A percentile compares a stretch with the other conserved stretches of the same genome.
Evolutionary conservation across 495 filamentous ascomycete genomes (phyloP).

Genomic region (Penicillium goetzii): DNA sequence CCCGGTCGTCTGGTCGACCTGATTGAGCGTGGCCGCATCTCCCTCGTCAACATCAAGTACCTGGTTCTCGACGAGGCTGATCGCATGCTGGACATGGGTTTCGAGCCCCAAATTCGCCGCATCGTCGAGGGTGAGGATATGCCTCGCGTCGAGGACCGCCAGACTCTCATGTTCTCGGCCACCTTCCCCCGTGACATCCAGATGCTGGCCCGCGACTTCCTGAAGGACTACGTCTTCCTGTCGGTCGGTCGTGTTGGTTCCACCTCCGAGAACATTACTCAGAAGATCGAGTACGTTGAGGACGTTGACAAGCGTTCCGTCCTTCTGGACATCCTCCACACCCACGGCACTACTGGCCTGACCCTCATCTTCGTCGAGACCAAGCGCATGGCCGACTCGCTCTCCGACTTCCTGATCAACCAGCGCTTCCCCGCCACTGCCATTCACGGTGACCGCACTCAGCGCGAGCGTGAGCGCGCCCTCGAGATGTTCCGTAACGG

Average conservation of each 20-base stretch:
- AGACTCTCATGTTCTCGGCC: slow-evolving; percentile 99
- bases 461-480: slow-evolving; percentile 97
- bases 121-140: slow-evolving; percentile 99
- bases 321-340: slow-evolving; percentile 95
- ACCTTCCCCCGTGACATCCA: slow-evolving; percentile 99
- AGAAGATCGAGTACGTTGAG: slow-evolving; percentile 98
- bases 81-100: slow-evolving; percentile 99
- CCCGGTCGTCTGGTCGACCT: slow-evolving; percentile 96
- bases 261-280: slow-evolving; percentile 99
- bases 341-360: slow-evolving; percentile 79
- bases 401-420: slow-evolving; percentile 97
- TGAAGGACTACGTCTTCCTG: slow-evolving; percentile 98
- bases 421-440: slow-evolving; percentile 98
- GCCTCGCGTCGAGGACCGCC: slow-evolving; percentile 80
- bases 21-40: slow-evolving; percentile 98
- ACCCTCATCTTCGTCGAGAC: slow-evolving; percentile 99
- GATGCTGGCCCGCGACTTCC: slow-evolving; percentile 96
- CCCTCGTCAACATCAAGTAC: slow-evolving; percentile 95
- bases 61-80: slow-evolving; percentile 99
- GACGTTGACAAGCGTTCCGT: slow-evolving; percentile 97
- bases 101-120: slow-evolving; percentile 98
- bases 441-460: slow-evolving; percentile 97
- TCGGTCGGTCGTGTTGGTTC: slow-evolving; percentile 98
- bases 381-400: slow-evolving; percentile 97
- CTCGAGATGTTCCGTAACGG: slow-evolving; percentile 96